These are phyloP conservation scores for Mycena latifolia DNA, from an alignment of 768 basidiomycete genomes.

Conservation along the genomic window DNA sequence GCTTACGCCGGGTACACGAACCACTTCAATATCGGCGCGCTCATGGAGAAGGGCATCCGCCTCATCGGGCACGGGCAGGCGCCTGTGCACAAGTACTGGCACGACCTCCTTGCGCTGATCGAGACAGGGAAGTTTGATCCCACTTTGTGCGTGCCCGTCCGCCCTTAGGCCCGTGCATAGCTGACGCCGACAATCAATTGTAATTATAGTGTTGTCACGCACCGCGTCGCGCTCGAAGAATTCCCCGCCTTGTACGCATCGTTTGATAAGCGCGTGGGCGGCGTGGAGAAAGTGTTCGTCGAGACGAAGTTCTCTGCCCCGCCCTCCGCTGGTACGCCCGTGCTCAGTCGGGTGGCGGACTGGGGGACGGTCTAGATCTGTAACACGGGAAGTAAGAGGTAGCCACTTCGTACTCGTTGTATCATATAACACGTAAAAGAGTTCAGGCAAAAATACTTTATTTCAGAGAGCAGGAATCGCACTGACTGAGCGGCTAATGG, in stretches of 20 bases:
- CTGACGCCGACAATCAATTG: conserved; percentile 15
- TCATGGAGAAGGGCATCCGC: conserved; percentile 84
- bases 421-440: too few relatives aligned
- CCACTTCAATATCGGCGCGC: conserved; percentile 75
- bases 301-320: conserved; percentile 67
- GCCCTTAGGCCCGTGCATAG: not conserved
- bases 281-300: conserved; percentile 82
- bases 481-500: too few relatives aligned
- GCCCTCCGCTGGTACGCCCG: conserved; percentile 64
- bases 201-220: conserved; percentile 61
- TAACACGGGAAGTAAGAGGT: too few relatives aligned
- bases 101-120: conserved; percentile 77
- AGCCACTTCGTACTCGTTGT: too few relatives aligned
- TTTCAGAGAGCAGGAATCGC: too few relatives aligned
- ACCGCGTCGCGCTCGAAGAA: conserved; percentile 76
- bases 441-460: too few relatives aligned
- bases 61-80: conserved; percentile 84
- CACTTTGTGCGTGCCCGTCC: conserved; percentile 54
- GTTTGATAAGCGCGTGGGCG: conserved; percentile 67
- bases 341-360: conserved; percentile 66
- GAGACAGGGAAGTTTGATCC: conserved; percentile 75
- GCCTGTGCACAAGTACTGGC: conserved; percentile 81
- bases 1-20: conserved; percentile 79
- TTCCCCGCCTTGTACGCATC: conserved; percentile 71
- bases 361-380: too few relatives aligned